Percentiles rank a stretch among this genome's conserved stretches.
Evolutionary conservation across 768 basidiomycete genomes (phyloP).

Genomic region (Mycena olivaceomarginata): DNA sequence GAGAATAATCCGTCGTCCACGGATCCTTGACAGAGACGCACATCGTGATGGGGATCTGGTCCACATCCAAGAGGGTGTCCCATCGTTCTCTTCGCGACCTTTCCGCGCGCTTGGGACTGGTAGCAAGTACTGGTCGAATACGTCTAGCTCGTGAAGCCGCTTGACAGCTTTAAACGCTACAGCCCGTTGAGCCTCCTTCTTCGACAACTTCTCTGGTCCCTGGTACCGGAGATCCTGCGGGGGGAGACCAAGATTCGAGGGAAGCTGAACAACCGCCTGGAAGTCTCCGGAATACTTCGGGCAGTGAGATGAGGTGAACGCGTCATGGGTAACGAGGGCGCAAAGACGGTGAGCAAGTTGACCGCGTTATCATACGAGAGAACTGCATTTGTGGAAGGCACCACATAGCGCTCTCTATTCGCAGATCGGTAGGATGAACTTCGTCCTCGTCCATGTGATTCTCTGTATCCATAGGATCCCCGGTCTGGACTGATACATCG

Average conservation of each 20-base stretch:
- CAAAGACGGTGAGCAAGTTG: conserved; percentile 84
- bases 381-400: conserved; percentile 83
- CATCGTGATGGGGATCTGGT: conserved; percentile 72
- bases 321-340: conserved; percentile 83
- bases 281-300: conserved; percentile 82
- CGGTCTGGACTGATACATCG: conserved; percentile 75
- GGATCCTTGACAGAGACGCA: conserved; percentile 79
- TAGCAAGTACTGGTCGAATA: conserved; percentile 89
- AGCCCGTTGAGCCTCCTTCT: conserved; percentile 89
- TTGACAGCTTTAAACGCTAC: conserved; percentile 89
- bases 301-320: conserved; percentile 75
- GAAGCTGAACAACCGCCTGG: conserved; percentile 75
- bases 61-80: conserved; percentile 64
- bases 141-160: conserved; percentile 78
- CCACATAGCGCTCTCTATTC: conserved; percentile 83
- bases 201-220: conserved; percentile 79
- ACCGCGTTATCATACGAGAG: conserved; percentile 88
- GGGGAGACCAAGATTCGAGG: conserved; percentile 78
- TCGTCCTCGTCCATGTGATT: conserved; percentile 67
- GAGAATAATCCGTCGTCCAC: conserved; percentile 70
- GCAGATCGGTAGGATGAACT: conserved; percentile 70
- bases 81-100: conserved; percentile 73
- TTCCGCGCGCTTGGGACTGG: conserved; percentile 76
- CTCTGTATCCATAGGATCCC: conserved; percentile 59
- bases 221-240: conserved; percentile 70